Base-by-base conservation (phyloP, 1,284 basidiomycete species). In the Cerioporus squamosus region DNA sequence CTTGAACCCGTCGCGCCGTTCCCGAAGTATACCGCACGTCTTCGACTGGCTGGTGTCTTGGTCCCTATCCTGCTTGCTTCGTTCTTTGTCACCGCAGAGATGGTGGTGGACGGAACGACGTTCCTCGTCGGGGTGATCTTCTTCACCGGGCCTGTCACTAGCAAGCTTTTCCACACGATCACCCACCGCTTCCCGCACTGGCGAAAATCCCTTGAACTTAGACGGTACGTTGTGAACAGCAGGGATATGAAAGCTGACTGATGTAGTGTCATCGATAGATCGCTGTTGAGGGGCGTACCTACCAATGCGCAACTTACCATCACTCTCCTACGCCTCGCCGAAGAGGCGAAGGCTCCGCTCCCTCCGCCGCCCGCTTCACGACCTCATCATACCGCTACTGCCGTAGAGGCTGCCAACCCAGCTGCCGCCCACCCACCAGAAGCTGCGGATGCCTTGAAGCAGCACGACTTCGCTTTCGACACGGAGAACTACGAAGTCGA, bases 251-350 rank as follows among this genome's bases (percentile, higher is more conserved):
- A 10, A 45, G 43, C 24, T 38, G 15, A 14, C 23, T 22, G 7
- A 33, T n/a, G 26, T 17, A 20, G 17, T 47, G 2, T 8, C 48
- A 17, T 24, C 8, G 22, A 14, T 22, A 81, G 79, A 69, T 79
- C 79, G 2, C 63, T 85, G 39, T 68, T 84, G 17, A 77, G 73
- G 22, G 76, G 80, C 10, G 81, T 83, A 0, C 84, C 84, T 3
- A 85, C 83, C 46, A 80, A 85, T 61, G 81, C 82, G 5, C 84
- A 85, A 62, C 74, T 85, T 40, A 80, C 81, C 0, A 69, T 85
- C 4, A 80, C 82, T 31, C 67, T 85, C 29, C 69, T 84, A 3
- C 76, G 82, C 15, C 75, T 83, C 26, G 78, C 75, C 6, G 82
- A 84, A 62, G 72, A 72, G 0, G 70, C 71, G 38, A 75, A 77